These are phyloP conservation scores for Penicillium alfredii DNA, from an alignment of 495 filamentous ascomycete species.

Conservation along the genomic window DNA sequence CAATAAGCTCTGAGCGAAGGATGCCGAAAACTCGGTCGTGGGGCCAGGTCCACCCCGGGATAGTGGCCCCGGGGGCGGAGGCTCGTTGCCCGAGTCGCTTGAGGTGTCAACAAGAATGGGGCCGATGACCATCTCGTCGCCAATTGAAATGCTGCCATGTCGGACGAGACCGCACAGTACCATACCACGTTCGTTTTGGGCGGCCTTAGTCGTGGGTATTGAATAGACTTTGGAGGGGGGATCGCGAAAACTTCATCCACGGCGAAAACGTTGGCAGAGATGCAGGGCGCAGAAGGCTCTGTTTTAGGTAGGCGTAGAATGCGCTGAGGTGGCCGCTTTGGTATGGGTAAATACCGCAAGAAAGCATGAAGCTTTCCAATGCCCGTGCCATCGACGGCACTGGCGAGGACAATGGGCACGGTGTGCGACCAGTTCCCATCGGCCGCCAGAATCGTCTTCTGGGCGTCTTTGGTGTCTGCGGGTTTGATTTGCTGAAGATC, in stretches of 20 bases:
- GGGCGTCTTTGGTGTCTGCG: slow-evolving; percentile 47
- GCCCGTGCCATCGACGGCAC: slow-evolving; percentile 77
- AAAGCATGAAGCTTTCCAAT: slow-evolving; percentile 78
- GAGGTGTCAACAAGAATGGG: slow-evolving; percentile 53
- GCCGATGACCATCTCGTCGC: slow-evolving; percentile 72
- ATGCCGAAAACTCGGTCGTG: slow-evolving; percentile 32
- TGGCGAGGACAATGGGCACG: slow-evolving; percentile 85
- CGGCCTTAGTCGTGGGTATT: slow-evolving; percentile 28
- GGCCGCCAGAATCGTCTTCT: slow-evolving; percentile 38
- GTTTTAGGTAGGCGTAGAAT: slow-evolving; percentile 14
- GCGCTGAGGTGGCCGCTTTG: slow-evolving; percentile 43
- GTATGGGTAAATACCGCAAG: slow-evolving; percentile 70
- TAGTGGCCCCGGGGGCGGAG: slow-evolving; percentile 19
- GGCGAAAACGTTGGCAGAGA: slow-evolving; percentile 62
- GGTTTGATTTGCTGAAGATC: slow-evolving; percentile 34
- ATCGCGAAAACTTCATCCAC: slow-evolving; percentile 77
- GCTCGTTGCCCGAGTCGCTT: slow-evolving; percentile 15
- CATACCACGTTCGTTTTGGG: slow-evolving; percentile 44
- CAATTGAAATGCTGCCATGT: slow-evolving; percentile 70
- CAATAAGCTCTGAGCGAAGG: slow-evolving; percentile 22
- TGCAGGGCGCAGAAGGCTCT: slow-evolving; percentile 27
- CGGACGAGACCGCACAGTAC: slow-evolving; percentile 80
- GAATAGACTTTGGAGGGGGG: slow-evolving; percentile 48
- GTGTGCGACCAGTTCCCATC: slow-evolving; percentile 42
- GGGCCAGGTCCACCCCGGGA: slow-evolving; percentile 26